These are phyloP conservation scores for Amanita pseudoporphyria DNA, from an alignment of 768 basidiomycete species.

Conservation along the genomic window DNA sequence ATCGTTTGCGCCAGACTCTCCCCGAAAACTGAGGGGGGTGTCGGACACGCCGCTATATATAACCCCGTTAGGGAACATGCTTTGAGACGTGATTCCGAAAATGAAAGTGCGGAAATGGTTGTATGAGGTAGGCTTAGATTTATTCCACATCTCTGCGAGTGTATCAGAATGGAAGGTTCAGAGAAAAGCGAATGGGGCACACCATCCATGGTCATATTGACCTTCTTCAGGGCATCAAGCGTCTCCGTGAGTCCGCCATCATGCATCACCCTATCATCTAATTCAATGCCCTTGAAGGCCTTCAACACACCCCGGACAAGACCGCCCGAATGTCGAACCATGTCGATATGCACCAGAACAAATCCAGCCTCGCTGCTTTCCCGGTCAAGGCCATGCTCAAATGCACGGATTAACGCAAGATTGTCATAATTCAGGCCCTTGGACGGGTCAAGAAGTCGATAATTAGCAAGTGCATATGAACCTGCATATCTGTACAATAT, in stretches of 20 bases:
- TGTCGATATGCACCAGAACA: slow-evolving; percentile 19
- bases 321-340: slow-evolving; percentile 19
- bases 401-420: slow-evolving; percentile 24
- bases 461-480: slow-evolving; percentile 22
- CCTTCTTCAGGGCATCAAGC: neutral
- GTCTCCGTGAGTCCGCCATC: slow-evolving; percentile 8
- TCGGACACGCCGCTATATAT: slow-evolving; percentile 22
- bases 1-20: slow-evolving; percentile 23
- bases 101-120: slow-evolving; percentile 25
- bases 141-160: slow-evolving; percentile 17
- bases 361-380: slow-evolving; percentile 17
- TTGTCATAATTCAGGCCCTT: slow-evolving; percentile 19
- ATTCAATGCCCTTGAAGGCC: slow-evolving; percentile 14
- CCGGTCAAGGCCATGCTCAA: slow-evolving; percentile 16
- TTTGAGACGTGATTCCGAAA: slow-evolving; percentile 21
- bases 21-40: slow-evolving; percentile 19
- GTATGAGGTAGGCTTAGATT: slow-evolving; percentile 19
- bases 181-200: neutral
- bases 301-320: slow-evolving; percentile 17
- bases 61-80: slow-evolving; percentile 24
- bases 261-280: slow-evolving; percentile 14
- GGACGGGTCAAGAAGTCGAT: slow-evolving; percentile 14
- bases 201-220: slow-evolving; percentile 4
- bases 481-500: slow-evolving; percentile 10
- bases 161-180: neutral